Evolutionary conservation across 441 rosid genomes (phyloP), one percentile per base, ranked within the genome.

Genomic region (Cnidoscolus chayamansa): DNA sequence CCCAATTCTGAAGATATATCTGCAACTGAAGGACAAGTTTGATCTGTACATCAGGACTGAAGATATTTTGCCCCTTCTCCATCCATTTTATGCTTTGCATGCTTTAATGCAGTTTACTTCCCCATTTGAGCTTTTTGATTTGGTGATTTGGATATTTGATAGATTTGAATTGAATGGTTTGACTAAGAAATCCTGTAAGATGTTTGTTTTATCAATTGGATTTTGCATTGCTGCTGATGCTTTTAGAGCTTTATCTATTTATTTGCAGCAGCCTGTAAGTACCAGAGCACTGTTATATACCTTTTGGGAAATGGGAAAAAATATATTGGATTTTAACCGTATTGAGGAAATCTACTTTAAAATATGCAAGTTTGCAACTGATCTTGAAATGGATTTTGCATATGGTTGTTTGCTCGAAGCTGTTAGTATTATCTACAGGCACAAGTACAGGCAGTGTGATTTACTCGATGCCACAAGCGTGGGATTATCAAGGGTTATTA

Each of bases 361-460:
- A 79, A 83, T 84, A 63, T 87, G 94, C 81, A 85, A 78, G 73
- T 84, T 85, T 76, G 86, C 97, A 55, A 72, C 79, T 70, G 79
- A 82, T 43, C 80, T 78, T 70, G 76, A 87, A 68, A 65, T 81
- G 79, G 83, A 80, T 76, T 79, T 79, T 71, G 93, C 87, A 70
- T 87, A 90, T 82, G 10, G 20, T 25, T 91, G 93, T 83, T 82
- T 96, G 85, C 88, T 90, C 71, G 88, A 86, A 81, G 92, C 85
- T 80, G 76, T 82, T 68, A 68, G 66, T 75, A 87, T 86, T 53
- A 78, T 85, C 62, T 75, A 82, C 81, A 75, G 76, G 75, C 83
- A 80, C 79, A 83, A 79, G 61, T 72, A 64, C 68, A 63, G 75
- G 67, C 86, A 72, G 69, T 74, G 77, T 48, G 76, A 67, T 66